These are phyloP conservation scores for Akanthomyces dipterigenus DNA, from an alignment of 2,329 filamentous ascomycete species.

Conservation along the genomic window DNA sequence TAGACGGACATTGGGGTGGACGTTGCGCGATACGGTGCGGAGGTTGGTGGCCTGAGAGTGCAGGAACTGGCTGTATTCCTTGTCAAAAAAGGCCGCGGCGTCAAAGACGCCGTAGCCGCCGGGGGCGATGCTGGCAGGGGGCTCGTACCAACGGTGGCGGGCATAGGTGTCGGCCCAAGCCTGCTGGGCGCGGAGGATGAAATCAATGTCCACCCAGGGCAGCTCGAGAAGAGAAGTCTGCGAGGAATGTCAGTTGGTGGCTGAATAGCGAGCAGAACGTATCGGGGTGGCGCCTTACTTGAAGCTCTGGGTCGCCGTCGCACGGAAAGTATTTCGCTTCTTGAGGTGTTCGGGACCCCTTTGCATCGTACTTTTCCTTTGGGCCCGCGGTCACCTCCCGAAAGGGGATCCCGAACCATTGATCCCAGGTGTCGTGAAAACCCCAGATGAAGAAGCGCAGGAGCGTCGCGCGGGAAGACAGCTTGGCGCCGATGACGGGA, in stretches of 20 bases:
- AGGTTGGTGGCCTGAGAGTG: neutral
- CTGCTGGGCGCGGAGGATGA: slow-evolving; percentile 42
- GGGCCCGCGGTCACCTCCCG: neutral
- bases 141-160: slow-evolving; percentile 26
- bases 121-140: slow-evolving; percentile 16
- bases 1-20: slow-evolving; percentile 33
- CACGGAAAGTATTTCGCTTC: slow-evolving; percentile 8
- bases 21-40: slow-evolving; percentile 19
- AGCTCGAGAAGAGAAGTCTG: slow-evolving; percentile 38
- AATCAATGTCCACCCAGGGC: slow-evolving; percentile 37
- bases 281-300: slow-evolving; percentile 27
- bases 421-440: slow-evolving; percentile 31
- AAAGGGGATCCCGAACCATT: slow-evolving; percentile 27
- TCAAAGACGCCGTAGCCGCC: slow-evolving; percentile 24
- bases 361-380: neutral
- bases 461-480: slow-evolving; percentile 36
- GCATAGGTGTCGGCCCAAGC: slow-evolving; percentile 37
- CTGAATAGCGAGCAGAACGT: neutral
- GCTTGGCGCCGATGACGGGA: slow-evolving; percentile 36
- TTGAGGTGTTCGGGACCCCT: neutral
- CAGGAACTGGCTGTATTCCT: neutral
- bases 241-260: slow-evolving; percentile 9
- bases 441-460: slow-evolving; percentile 30
- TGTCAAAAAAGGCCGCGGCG: slow-evolving; percentile 2
- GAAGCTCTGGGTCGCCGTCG: slow-evolving; percentile 35